Conservation (phyloP, 2,329 filamentous ascomycete species). For the Stylonectria norvegica region DNA sequence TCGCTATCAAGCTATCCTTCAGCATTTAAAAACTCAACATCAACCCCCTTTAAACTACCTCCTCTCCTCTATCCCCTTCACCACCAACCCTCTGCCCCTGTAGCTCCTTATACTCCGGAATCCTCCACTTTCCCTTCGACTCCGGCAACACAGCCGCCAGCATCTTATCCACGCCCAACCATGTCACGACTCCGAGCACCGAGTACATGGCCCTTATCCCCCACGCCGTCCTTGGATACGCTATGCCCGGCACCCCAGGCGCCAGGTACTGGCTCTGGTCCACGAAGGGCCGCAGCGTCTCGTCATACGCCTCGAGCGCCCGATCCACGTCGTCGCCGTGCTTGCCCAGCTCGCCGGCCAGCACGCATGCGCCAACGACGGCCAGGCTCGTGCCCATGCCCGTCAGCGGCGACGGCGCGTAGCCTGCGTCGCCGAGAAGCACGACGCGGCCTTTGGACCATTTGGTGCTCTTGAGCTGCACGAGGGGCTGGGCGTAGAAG, state of each 20-base stretch:
- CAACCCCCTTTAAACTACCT: no score
- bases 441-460: conserved; percentile 38
- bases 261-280: neutral
- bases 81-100: neutral
- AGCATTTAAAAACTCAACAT: no score
- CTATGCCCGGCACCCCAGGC: no score
- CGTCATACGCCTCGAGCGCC: neutral
- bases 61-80: conserved; percentile 1
- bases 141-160: conserved; percentile 13
- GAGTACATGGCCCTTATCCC: no score
- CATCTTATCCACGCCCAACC: conserved; percentile 14
- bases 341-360: conserved; percentile 45
- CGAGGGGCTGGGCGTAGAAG: conserved; percentile 42
- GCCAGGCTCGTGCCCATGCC: conserved; percentile 44
- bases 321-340: conserved; percentile 2
- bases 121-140: conserved; percentile 11
- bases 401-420: conserved; percentile 41
- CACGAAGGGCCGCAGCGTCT: neutral
- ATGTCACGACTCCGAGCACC: no score
- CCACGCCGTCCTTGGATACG: no score
- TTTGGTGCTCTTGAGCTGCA: conserved; percentile 37
- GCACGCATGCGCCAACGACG: conserved; percentile 46
- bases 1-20: no score
- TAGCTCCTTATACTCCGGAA: conserved; percentile 10
- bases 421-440: conserved; percentile 48